These are phyloP conservation scores for Cryptococcus sp. DNA, from an alignment of 1,284 basidiomycete species.

Conservation along the genomic window DNA sequence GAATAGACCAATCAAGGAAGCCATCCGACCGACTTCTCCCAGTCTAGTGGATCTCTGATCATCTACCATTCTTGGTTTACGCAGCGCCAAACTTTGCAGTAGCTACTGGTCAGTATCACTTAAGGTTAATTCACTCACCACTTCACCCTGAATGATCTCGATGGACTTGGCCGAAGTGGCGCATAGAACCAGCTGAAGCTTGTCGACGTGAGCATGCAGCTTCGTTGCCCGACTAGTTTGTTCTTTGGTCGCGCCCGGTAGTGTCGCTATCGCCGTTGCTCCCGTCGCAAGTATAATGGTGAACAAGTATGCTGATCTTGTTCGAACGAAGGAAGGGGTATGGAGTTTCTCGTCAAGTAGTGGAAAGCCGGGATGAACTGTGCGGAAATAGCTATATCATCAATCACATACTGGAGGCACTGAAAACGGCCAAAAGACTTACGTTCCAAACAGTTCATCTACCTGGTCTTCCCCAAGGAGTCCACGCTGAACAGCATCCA, in stretches of 20 bases:
- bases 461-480: constrained; percentile 6
- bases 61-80: constrained; percentile 7
- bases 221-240: neutral
- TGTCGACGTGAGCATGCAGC: constrained; percentile 7
- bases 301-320: constrained; percentile 8
- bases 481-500: constrained; percentile 9
- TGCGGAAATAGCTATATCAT: constrained; percentile 3
- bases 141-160: constrained; percentile 3
- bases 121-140: neutral
- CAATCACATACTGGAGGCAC: neutral
- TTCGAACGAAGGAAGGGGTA: constrained; percentile 1
- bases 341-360: constrained; percentile 2
- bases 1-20: constrained; percentile 4
- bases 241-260: constrained; percentile 1
- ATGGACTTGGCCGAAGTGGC: constrained; percentile 9
- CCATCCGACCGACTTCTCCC: constrained; percentile 7
- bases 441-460: constrained; percentile 1
- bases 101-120: neutral
- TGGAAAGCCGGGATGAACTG: constrained; percentile 2
- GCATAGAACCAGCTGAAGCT: constrained; percentile 9
- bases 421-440: neutral
- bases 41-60: constrained; percentile 7
- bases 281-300: constrained; percentile 8
- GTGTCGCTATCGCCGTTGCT: constrained; percentile 5
- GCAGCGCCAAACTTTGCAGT: constrained; percentile 7